A percentile compares a stretch with the other conserved stretches of the same genome.
phyloP scores from a whole-genome alignment of 495 filamentous ascomycete genomes.

The Talaromyces adpressus region DNA sequence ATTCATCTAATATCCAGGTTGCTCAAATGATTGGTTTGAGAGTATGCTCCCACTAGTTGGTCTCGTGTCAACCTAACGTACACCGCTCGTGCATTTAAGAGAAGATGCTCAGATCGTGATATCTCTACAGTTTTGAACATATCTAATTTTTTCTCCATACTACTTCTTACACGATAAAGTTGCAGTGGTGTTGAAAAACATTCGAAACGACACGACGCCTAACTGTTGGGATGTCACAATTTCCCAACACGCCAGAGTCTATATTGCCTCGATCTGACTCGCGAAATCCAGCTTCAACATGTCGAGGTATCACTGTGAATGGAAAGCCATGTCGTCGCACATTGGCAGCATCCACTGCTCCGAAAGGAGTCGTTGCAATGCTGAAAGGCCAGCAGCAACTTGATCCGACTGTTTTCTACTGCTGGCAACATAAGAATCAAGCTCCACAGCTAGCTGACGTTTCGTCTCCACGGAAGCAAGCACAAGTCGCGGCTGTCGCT shows the following conservation, averaged over 20 bases:
- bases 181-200: not conserved
- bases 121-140: not conserved
- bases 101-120: not conserved
- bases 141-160: not conserved
- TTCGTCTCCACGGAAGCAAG: slow-evolving; percentile 24
- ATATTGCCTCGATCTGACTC: slow-evolving; percentile 71
- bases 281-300: slow-evolving; percentile 76
- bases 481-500: slow-evolving; percentile 15
- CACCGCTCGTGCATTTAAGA: not conserved
- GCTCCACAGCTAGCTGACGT: slow-evolving; percentile 42
- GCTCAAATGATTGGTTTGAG: not conserved
- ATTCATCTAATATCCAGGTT: not conserved
- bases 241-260: slow-evolving; percentile 78
- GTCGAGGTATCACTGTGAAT: slow-evolving; percentile 70
- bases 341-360: slow-evolving; percentile 36
- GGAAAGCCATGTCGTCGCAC: slow-evolving; percentile 74
- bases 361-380: slow-evolving; percentile 30
- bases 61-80: not conserved
- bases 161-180: not conserved
- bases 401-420: slow-evolving; percentile 58
- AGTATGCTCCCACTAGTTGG: not conserved
- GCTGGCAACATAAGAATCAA: slow-evolving; percentile 94
- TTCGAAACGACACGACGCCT: not conserved
- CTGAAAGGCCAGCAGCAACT: slow-evolving; percentile 31
- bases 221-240: slow-evolving; percentile 55